These are phyloP conservation scores for Phialocephala sp. DNA, from an alignment of 2,329 filamentous ascomycete species.

Conservation along the genomic window DNA sequence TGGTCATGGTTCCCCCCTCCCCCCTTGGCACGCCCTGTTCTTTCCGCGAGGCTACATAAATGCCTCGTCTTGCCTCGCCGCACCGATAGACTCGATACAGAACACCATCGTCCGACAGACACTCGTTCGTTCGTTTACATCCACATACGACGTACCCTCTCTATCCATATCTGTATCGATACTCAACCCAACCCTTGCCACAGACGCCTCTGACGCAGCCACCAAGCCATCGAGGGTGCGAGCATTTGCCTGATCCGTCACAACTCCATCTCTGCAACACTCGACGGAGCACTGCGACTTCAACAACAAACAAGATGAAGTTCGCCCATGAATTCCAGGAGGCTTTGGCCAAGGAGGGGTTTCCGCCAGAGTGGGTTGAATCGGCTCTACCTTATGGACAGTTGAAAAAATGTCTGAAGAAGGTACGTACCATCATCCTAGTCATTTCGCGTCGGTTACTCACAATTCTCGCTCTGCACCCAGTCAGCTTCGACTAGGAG, in stretches of 20 bases:
- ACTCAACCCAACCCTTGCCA: neutral
- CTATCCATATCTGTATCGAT: neutral
- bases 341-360: conserved; percentile 72
- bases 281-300: too few species aligned
- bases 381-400: conserved; percentile 83
- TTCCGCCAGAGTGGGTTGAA: conserved; percentile 73
- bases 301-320: conserved; percentile 66
- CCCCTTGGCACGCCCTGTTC: neutral
- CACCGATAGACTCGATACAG: neutral
- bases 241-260: conserved; percentile 4
- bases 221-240: neutral
- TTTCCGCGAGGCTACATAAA: conserved; percentile 1
- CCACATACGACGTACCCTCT: neutral
- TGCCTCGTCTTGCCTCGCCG: conserved; percentile 3
- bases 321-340: conserved; percentile 81
- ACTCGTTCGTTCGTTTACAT: neutral
- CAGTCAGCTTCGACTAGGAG: too few species aligned
- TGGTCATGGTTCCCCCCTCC: neutral
- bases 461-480: neutral
- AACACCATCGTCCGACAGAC: neutral
- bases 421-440: conserved; percentile 61
- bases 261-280: neutral
- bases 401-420: conserved; percentile 88
- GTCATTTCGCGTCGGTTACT: neutral
- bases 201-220: conserved; percentile 6